Evolutionary conservation across 2,329 filamentous ascomycete species (phyloP).

Genomic region (Monosporascus sp.): DNA sequence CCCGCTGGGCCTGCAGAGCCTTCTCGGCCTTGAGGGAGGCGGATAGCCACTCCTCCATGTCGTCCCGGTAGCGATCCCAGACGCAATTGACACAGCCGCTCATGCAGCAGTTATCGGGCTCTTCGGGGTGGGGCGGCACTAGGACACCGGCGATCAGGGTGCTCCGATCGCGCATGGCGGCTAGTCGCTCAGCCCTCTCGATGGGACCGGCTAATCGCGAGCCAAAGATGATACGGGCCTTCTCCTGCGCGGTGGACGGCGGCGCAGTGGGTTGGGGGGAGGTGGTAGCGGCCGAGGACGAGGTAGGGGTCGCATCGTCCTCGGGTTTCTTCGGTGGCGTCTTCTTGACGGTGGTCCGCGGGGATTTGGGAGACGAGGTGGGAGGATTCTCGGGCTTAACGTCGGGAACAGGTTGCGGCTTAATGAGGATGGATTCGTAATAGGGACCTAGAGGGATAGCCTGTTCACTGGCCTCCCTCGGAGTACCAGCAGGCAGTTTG

Average conservation of each 20-base stretch:
- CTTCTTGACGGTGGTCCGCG: constrained; percentile 18
- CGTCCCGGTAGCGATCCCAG: constrained; percentile 87
- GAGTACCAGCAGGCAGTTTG: constrained; percentile 20
- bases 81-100: constrained; percentile 97
- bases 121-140: constrained; percentile 76
- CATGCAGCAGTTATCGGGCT: constrained; percentile 99
- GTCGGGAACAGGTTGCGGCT: constrained; percentile 34
- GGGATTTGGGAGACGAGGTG: constrained; percentile 30
- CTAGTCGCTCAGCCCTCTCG: constrained; percentile 57
- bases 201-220: constrained; percentile 69
- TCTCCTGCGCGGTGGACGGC: constrained; percentile 45
- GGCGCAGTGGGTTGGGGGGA: constrained; percentile 29
- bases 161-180: constrained; percentile 52
- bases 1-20: constrained; percentile 37
- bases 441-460: constrained; percentile 50
- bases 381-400: constrained; percentile 40
- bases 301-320: constrained; percentile 22
- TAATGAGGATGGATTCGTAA: constrained; percentile 52
- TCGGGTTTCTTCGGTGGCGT: constrained; percentile 15
- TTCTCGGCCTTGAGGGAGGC: constrained; percentile 58
- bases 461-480: constrained; percentile 29
- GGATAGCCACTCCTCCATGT: constrained; percentile 81
- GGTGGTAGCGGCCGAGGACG: constrained; percentile 26
- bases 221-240: constrained; percentile 71
- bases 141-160: constrained; percentile 69